Evolutionary conservation across 2,329 filamentous ascomycete genomes (phyloP).

Genomic region (Colletotrichum incanum): DNA sequence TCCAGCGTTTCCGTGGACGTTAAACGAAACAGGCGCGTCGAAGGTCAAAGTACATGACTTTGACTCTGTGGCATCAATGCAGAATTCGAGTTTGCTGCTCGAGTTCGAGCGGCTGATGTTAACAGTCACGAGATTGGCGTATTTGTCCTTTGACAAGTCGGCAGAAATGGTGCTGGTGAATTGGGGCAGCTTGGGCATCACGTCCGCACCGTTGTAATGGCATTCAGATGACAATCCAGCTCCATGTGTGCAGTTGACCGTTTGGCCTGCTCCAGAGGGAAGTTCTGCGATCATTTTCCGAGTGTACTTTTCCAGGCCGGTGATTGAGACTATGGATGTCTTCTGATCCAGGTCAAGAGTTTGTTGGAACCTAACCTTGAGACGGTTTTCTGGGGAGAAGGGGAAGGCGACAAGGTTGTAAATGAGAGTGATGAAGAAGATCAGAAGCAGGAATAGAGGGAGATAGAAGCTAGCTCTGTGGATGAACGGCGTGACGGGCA

Average conservation of each 20-base stretch:
- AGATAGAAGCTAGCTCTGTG: slow-evolving; percentile 89
- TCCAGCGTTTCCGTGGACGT: slow-evolving; percentile 72
- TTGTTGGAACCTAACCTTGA: slow-evolving; percentile 92
- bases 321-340: slow-evolving; percentile 79
- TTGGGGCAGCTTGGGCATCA: slow-evolving; percentile 72
- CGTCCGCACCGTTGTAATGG: slow-evolving; percentile 74
- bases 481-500: slow-evolving; percentile 86
- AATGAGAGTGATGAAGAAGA: slow-evolving; percentile 78
- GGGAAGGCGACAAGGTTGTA: slow-evolving; percentile 93
- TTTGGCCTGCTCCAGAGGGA: slow-evolving; percentile 78
- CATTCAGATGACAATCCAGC: slow-evolving; percentile 73
- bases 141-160: slow-evolving; percentile 57
- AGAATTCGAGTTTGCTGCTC: slow-evolving; percentile 70
- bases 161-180: slow-evolving; percentile 51
- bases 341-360: slow-evolving; percentile 79
- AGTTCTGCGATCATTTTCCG: slow-evolving; percentile 77
- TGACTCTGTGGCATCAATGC: slow-evolving; percentile 81
- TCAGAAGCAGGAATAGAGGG: slow-evolving; percentile 80
- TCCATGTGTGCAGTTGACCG: slow-evolving; percentile 66
- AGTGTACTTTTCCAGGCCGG: slow-evolving; percentile 78
- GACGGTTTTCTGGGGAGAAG: slow-evolving; percentile 83
- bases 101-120: slow-evolving; percentile 64
- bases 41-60: slow-evolving; percentile 84
- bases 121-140: slow-evolving; percentile 75
- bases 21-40: slow-evolving; percentile 69